Evolutionary conservation across 139 green algal genomes (phyloP).

Genomic region (Diplosphaera chodatii): DNA sequence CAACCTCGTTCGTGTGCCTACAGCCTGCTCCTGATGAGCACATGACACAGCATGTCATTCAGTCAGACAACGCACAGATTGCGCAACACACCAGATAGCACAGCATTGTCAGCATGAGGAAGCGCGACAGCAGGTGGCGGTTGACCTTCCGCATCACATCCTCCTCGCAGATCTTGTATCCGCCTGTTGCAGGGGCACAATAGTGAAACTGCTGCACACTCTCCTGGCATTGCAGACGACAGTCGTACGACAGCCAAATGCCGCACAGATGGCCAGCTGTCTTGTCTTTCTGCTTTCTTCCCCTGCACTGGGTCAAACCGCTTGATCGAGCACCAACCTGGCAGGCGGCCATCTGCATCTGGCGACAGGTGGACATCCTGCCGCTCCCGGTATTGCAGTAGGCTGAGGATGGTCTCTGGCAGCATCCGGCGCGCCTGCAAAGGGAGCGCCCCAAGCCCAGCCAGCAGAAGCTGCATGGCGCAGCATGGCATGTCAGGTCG

Average conservation of each 20-base stretch:
- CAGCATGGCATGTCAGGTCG: too few relatives aligned
- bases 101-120: constrained; percentile 29
- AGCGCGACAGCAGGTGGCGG: constrained; percentile 23
- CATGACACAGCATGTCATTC: background rate
- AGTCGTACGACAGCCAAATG: too few relatives aligned
- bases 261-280: too few relatives aligned
- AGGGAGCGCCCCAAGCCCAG: background rate
- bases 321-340: too few relatives aligned
- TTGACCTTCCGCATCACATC: constrained; percentile 37
- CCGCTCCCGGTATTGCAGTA: background rate
- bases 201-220: background rate
- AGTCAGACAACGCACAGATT: background rate
- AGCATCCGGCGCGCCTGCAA: background rate
- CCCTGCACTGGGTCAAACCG: too few relatives aligned
- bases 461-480: background rate
- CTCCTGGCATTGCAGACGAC: too few relatives aligned
- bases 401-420: background rate
- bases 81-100: constrained; percentile 12
- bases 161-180: background rate
- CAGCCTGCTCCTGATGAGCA: constrained; percentile 5
- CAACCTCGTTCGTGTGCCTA: too few relatives aligned
- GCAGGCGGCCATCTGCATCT: background rate
- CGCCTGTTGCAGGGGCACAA: background rate
- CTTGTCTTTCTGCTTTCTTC: too few relatives aligned
- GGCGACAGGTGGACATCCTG: background rate